Percentiles rank a stretch among this genome's conserved stretches.
These are phyloP conservation scores for Fusarium annulatum DNA, from an alignment of 2,329 filamentous ascomycete genomes.

Conservation along the genomic window DNA sequence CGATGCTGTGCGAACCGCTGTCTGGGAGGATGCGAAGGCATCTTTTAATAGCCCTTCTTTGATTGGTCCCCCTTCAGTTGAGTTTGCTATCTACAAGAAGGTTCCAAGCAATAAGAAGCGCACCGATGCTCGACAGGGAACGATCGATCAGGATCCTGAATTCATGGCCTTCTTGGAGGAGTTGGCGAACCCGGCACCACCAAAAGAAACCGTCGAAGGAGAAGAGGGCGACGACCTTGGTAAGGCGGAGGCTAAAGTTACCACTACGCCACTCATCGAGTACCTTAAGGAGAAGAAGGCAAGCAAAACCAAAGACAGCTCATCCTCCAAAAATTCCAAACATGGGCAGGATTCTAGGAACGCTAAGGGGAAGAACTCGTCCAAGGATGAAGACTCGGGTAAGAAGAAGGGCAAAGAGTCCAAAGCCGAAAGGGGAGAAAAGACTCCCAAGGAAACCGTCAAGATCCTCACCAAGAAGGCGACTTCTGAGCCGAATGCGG, in stretches of 20 bases:
- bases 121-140: constrained; percentile 87
- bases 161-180: constrained; percentile 94
- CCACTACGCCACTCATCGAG: constrained; percentile 89
- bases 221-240: constrained; percentile 56
- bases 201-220: constrained; percentile 57
- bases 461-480: constrained; percentile 72
- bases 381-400: constrained; percentile 61
- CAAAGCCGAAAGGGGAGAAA: constrained; percentile 66
- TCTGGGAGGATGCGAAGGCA: constrained; percentile 85
- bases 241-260: constrained; percentile 70
- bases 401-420: constrained; percentile 73
- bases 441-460: constrained; percentile 66
- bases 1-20: constrained; percentile 73
- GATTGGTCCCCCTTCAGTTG: constrained; percentile 81
- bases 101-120: constrained; percentile 79
- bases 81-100: constrained; percentile 86
- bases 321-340: constrained; percentile 59
- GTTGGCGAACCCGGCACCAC: constrained; percentile 75
- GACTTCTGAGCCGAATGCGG: constrained; percentile 60
- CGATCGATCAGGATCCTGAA: constrained; percentile 95
- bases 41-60: constrained; percentile 78
- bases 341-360: constrained; percentile 65
- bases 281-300: constrained; percentile 93
- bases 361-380: constrained; percentile 59
- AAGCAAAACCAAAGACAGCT: constrained; percentile 70